A percentile compares a stretch with the other conserved stretches of the same genome.
phyloP scores from a whole-genome alignment of 805 yeast genomes.

The Lachancea cidri region DNA sequence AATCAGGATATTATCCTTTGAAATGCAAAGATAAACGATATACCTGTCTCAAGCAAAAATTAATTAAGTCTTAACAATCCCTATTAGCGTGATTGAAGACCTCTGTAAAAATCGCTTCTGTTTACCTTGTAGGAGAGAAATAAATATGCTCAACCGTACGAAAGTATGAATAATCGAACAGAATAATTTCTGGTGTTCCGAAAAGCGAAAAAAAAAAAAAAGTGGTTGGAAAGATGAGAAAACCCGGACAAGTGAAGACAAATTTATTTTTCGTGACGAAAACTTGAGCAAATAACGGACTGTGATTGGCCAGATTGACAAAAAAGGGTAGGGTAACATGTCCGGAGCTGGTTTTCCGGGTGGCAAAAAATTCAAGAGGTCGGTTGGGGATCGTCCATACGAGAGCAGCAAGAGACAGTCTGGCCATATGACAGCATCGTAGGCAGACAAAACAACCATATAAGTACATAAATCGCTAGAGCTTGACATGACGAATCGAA shows the following conservation, averaged over 20 bases:
- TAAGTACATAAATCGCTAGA: neutral
- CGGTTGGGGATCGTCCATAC: neutral
- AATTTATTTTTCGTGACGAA: constrained; percentile 9
- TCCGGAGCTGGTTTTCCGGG: constrained; percentile 4
- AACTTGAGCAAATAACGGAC: constrained; percentile 4
- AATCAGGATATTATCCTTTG: too few relatives aligned
- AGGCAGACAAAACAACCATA: neutral
- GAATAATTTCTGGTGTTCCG: neutral
- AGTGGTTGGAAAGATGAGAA: constrained; percentile 24
- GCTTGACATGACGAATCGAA: neutral
- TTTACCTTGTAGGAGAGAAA: neutral
- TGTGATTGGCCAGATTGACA: constrained; percentile 21
- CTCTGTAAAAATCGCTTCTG: neutral
- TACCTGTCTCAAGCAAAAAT: neutral
- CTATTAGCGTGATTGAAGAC: neutral
- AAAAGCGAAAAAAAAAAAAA: constrained; percentile 15
- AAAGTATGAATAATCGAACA: neutral
- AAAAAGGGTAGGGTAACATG: constrained; percentile 15
- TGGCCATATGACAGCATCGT: neutral
- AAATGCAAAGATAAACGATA: neutral
- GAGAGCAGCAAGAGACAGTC: neutral
- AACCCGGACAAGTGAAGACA: constrained; percentile 13
- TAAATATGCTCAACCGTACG: constrained; percentile 1
- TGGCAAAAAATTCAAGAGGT: neutral
- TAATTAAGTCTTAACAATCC: neutral